Evolutionary conservation across 2,329 filamentous ascomycete genomes (phyloP).

Genomic region (Apiospora arundinis): DNA sequence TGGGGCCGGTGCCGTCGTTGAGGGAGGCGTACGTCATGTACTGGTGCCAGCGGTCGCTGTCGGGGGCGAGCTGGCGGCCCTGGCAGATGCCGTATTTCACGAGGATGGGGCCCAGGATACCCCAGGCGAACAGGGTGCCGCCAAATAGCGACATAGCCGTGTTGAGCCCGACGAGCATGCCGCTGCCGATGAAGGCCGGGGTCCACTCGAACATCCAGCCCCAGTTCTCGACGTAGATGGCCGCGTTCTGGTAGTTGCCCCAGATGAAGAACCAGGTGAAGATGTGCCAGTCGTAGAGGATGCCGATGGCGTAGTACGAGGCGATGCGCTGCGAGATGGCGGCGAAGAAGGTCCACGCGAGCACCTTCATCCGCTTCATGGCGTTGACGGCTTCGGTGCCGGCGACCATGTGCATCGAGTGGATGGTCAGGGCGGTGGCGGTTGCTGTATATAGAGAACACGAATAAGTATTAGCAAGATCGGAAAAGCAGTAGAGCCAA

Average conservation of each 20-base stretch:
- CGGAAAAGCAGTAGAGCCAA: neutral
- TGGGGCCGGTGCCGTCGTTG: conserved; percentile 26
- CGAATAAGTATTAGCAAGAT: neutral
- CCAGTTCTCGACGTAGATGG: conserved; percentile 62
- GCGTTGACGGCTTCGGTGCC: conserved; percentile 56
- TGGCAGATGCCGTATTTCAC: conserved; percentile 56
- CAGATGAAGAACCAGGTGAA: conserved; percentile 62
- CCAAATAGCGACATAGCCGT: conserved; percentile 62
- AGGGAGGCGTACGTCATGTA: conserved; percentile 46
- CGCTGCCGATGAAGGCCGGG: conserved; percentile 63
- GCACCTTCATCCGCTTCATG: conserved; percentile 61
- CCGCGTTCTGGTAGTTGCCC: conserved; percentile 55
- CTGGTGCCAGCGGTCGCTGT: conserved; percentile 51
- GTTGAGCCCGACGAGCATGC: conserved; percentile 65
- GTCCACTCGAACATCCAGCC: conserved; percentile 64
- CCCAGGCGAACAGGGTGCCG: conserved; percentile 62
- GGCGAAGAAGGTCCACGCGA: conserved; percentile 53
- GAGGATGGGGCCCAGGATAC: conserved; percentile 61
- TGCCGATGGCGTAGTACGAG: conserved; percentile 62
- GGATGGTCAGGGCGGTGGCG: conserved; percentile 64
- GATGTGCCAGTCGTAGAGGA: conserved; percentile 63
- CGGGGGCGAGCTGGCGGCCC: conserved; percentile 32
- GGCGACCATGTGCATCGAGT: conserved; percentile 60
- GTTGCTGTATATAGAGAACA: conserved; percentile 43
- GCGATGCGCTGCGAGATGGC: conserved; percentile 59